Evolutionary conservation across 495 filamentous ascomycete genomes (phyloP).

Genomic region (Parathielavia appendiculata): DNA sequence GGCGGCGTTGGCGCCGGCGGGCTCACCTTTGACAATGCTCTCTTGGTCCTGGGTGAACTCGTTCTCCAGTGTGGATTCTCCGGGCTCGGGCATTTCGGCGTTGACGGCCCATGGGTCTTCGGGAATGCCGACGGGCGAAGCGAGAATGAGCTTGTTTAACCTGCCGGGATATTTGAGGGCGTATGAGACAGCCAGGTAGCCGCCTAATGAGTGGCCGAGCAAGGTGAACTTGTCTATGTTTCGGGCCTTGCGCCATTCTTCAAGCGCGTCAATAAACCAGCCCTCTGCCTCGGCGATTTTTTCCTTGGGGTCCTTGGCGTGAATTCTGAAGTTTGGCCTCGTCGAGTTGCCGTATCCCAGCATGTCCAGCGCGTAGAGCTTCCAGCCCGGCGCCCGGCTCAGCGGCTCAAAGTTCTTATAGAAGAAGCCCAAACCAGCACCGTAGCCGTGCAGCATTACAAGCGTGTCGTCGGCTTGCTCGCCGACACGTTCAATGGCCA

Average conservation of each 20-base stretch:
- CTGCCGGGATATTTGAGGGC: conserved; percentile 92
- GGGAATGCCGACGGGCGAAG: conserved; percentile 88
- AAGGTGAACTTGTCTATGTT: conserved; percentile 91
- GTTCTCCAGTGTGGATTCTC: conserved; percentile 60
- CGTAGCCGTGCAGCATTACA: conserved; percentile 98
- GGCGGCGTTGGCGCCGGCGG: conserved; percentile 18
- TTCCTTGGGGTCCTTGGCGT: conserved; percentile 70
- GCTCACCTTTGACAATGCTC: conserved; percentile 41
- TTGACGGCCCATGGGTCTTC: conserved; percentile 89
- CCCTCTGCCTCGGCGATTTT: conserved; percentile 88
- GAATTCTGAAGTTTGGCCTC: conserved; percentile 75
- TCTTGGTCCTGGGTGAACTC: conserved; percentile 74
- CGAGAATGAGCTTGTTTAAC: conserved; percentile 91
- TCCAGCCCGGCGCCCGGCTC: conserved; percentile 73
- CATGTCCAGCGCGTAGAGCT: conserved; percentile 84
- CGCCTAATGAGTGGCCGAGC: conserved; percentile 86
- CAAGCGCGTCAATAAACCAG: conserved; percentile 94
- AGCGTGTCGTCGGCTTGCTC: conserved; percentile 75
- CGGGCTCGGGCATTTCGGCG: conserved; percentile 72
- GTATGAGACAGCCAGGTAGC: conserved; percentile 91
- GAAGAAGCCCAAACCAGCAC: conserved; percentile 92
- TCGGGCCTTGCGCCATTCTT: conserved; percentile 86
- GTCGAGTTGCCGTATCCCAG: conserved; percentile 90
- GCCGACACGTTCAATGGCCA: conserved; percentile 76
- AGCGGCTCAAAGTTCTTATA: conserved; percentile 95